Evolutionary conservation across 352 stramenopile species (phyloP).

Genomic region (Aphanomyces invadans): DNA sequence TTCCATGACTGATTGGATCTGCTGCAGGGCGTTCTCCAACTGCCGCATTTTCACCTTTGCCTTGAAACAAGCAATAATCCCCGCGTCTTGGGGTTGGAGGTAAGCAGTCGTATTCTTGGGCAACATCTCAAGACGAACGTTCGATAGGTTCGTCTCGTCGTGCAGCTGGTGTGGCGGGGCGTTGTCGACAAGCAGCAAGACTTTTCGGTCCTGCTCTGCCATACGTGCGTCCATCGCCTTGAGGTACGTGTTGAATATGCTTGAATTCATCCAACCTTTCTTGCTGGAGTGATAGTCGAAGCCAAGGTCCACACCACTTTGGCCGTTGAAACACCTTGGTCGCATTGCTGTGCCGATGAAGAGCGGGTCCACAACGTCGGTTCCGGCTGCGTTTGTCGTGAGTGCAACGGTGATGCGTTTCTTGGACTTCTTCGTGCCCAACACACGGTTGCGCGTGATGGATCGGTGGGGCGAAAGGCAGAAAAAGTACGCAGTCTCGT

Average conservation of each 20-base stretch:
- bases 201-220: neutral
- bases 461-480: neutral
- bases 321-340: conserved; percentile 1
- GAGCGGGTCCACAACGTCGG: neutral
- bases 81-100: conserved; percentile 5
- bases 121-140: conserved; percentile 3
- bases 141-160: neutral
- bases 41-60: neutral
- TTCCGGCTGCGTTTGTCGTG: neutral
- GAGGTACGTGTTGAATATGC: conserved; percentile 3
- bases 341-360: conserved; percentile 4
- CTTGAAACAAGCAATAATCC: conserved; percentile 16
- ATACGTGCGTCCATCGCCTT: neutral
- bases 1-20: neutral
- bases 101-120: neutral
- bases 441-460: neutral
- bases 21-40: neutral
- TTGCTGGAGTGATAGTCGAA: conserved; percentile 13
- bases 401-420: conserved; percentile 13
- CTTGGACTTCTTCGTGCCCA: conserved; percentile 17
- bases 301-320: neutral
- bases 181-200: conserved; percentile 20
- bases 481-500: conserved; percentile 26
- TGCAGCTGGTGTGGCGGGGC: neutral
- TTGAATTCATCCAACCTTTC: conserved; percentile 17